These are phyloP conservation scores for Lyophyllum atratum DNA, from an alignment of 768 basidiomycete genomes.

Conservation along the genomic window DNA sequence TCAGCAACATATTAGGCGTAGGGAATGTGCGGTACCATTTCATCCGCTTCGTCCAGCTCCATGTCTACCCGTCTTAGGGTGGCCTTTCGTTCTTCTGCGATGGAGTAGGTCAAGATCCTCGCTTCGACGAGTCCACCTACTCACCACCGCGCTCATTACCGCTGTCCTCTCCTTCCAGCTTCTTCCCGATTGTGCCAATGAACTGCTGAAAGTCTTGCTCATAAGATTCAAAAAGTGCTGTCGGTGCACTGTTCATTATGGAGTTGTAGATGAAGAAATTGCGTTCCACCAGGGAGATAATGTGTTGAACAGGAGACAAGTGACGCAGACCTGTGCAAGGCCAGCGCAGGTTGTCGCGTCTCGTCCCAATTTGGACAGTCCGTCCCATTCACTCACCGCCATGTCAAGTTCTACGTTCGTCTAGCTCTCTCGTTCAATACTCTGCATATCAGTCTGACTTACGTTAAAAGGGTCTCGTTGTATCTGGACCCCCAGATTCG, in stretches of 20 bases:
- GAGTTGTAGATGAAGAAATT: constrained; percentile 9
- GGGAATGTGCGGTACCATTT: constrained; percentile 63
- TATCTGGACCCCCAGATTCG: constrained; percentile 96
- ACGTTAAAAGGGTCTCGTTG: constrained; percentile 44
- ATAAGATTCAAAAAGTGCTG: constrained; percentile 87
- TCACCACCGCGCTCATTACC: constrained; percentile 59
- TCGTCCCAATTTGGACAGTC: constrained; percentile 11
- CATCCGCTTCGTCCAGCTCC: constrained; percentile 97
- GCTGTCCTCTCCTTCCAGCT: constrained; percentile 68
- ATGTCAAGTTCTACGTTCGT: constrained; percentile 52
- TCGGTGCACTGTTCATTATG: constrained; percentile 80
- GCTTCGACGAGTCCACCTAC: not conserved
- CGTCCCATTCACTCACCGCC: constrained; percentile 17
- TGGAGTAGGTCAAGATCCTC: constrained; percentile 4
- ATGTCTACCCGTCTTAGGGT: constrained; percentile 84
- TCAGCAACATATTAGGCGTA: not conserved
- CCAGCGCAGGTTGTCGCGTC: not conserved
- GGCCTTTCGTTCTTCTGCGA: constrained; percentile 79
- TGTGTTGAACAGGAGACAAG: constrained; percentile 1
- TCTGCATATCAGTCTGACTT: not conserved
- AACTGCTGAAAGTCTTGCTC: constrained; percentile 91
- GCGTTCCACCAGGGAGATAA: constrained; percentile 32
- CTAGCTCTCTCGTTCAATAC: not conserved
- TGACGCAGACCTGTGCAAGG: not conserved
- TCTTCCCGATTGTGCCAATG: constrained; percentile 69